A percentile compares a stretch with the other conserved stretches of the same genome.
phyloP scores from a whole-genome alignment of 768 basidiomycete genomes.

The Lenzites betulinus region DNA sequence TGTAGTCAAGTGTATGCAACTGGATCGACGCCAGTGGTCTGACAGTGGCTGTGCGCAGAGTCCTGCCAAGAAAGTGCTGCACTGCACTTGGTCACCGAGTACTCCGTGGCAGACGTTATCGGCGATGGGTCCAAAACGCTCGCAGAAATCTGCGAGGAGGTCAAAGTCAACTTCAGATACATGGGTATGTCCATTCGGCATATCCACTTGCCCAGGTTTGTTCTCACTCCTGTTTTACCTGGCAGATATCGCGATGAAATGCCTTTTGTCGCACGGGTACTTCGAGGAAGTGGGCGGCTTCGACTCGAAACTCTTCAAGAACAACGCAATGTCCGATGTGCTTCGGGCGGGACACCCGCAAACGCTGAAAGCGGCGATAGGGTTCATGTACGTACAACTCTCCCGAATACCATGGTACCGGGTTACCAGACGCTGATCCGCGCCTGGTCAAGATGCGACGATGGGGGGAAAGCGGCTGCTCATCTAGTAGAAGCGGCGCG shows the following conservation, averaged over 20 bases:
- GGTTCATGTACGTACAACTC: slow-evolving; percentile 14
- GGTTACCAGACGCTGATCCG: neutral
- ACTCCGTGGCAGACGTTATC: slow-evolving; percentile 12
- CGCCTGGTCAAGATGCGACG: slow-evolving; percentile 9
- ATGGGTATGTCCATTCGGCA: too few relatives aligned
- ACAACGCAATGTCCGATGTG: slow-evolving; percentile 5
- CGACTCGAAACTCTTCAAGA: slow-evolving; percentile 15
- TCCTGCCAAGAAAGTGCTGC: slow-evolving; percentile 18
- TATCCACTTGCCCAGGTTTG: too few relatives aligned
- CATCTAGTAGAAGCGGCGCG: slow-evolving; percentile 4
- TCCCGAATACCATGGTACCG: neutral
- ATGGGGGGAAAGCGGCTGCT: slow-evolving; percentile 13
- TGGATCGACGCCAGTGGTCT: neutral
- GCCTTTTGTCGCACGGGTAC: slow-evolving; percentile 9
- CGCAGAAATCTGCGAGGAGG: neutral
- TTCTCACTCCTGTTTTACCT: too few relatives aligned
- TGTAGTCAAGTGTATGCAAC: neutral
- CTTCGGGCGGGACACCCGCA: neutral
- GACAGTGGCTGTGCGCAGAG: neutral
- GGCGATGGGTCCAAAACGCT: slow-evolving; percentile 5
- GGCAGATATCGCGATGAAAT: slow-evolving; percentile 14
- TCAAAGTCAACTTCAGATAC: slow-evolving; percentile 1
- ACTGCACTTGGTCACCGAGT: slow-evolving; percentile 5
- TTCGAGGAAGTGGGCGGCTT: slow-evolving; percentile 14
- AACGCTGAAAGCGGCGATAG: slow-evolving; percentile 10